phyloP scores from a whole-genome alignment of 2,329 filamentous ascomycete species.

The Pestalotiopsis sp. region DNA sequence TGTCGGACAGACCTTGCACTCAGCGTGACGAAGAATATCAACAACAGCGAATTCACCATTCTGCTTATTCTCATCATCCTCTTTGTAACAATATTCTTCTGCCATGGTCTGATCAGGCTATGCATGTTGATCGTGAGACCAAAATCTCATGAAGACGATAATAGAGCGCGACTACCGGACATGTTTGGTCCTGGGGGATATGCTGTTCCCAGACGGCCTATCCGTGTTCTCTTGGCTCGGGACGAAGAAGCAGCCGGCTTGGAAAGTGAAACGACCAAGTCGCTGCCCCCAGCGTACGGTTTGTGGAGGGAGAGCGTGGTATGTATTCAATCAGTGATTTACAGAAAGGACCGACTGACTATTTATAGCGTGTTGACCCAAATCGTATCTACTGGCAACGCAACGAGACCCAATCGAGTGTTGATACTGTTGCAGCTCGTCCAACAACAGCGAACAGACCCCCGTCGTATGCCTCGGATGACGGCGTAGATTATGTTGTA shows the following conservation, averaged over 20 bases:
- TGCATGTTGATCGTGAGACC: slow-evolving; percentile 64
- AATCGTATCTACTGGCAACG: slow-evolving; percentile 81
- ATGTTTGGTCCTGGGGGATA: slow-evolving; percentile 64
- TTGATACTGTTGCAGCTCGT: slow-evolving; percentile 12
- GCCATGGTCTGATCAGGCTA: slow-evolving; percentile 74
- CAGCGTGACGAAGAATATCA: slow-evolving; percentile 63
- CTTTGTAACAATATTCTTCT: slow-evolving; percentile 76
- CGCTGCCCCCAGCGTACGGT: slow-evolving; percentile 81
- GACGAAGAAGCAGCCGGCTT: slow-evolving; percentile 70
- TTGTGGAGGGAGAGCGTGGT: slow-evolving; percentile 82
- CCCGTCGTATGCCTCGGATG: slow-evolving; percentile 76
- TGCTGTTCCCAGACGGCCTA: slow-evolving; percentile 70
- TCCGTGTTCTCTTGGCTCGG: slow-evolving; percentile 72
- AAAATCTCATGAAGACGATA: slow-evolving; percentile 20
- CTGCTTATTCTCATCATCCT: slow-evolving; percentile 79
- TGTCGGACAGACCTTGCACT: slow-evolving; percentile 68
- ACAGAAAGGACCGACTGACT: neutral
- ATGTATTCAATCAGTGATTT: slow-evolving; percentile 38
- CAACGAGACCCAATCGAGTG: slow-evolving; percentile 40
- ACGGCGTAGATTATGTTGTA: slow-evolving; percentile 73
- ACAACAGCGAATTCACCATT: slow-evolving; percentile 74
- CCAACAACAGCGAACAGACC: slow-evolving; percentile 50
- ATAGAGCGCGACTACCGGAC: slow-evolving; percentile 32
- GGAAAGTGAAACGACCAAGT: slow-evolving; percentile 56
- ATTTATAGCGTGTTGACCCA: slow-evolving; percentile 69